phyloP scores from a whole-genome alignment of 352 stramenopile species.

The Nothophytophthora sp. region DNA sequence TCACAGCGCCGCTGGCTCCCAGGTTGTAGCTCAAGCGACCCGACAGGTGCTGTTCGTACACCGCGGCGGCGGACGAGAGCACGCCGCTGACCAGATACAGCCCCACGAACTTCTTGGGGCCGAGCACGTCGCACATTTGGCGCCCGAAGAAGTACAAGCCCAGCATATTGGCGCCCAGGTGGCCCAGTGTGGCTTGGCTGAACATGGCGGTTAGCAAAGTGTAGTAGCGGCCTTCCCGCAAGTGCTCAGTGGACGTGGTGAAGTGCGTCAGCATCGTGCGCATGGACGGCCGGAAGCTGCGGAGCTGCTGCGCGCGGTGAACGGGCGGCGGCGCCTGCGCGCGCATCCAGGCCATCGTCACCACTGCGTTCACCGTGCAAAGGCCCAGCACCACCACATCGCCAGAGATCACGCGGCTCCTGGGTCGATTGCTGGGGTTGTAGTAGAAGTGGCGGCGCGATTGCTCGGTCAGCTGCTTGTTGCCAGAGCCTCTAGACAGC shows the following conservation, averaged over 20 bases:
- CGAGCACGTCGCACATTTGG: conserved; percentile 70
- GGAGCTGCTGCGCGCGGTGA: conserved; percentile 25
- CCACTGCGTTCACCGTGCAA: conserved; percentile 52
- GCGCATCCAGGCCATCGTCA: conserved; percentile 63
- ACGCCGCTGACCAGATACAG: conserved; percentile 77
- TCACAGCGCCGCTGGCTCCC: conserved; percentile 76
- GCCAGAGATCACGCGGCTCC: conserved; percentile 22
- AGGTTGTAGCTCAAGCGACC: conserved; percentile 53
- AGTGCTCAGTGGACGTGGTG: conserved; percentile 70
- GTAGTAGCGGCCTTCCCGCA: conserved; percentile 64
- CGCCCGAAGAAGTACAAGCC: conserved; percentile 79
- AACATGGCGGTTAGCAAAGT: conserved; percentile 78
- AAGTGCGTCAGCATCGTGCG: conserved; percentile 73
- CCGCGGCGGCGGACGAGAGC: conserved; percentile 58
- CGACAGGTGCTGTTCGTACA: conserved; percentile 58
- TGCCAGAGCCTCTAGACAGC: not conserved
- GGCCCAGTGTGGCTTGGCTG: conserved; percentile 55
- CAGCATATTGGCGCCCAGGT: conserved; percentile 75
- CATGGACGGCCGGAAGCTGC: conserved; percentile 27
- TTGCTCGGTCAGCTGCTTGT: conserved; percentile 9
- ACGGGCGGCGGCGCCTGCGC: conserved; percentile 41
- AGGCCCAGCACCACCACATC: conserved; percentile 54
- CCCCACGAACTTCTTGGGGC: conserved; percentile 63
- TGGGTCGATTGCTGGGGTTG: conserved; percentile 19
- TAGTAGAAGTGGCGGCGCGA: conserved; percentile 26